Percentiles rank a stretch among this genome's conserved stretches.
These are phyloP conservation scores for Recurvomyces mirabilis DNA, from an alignment of 495 filamentous ascomycete genomes.

Conservation along the genomic window DNA sequence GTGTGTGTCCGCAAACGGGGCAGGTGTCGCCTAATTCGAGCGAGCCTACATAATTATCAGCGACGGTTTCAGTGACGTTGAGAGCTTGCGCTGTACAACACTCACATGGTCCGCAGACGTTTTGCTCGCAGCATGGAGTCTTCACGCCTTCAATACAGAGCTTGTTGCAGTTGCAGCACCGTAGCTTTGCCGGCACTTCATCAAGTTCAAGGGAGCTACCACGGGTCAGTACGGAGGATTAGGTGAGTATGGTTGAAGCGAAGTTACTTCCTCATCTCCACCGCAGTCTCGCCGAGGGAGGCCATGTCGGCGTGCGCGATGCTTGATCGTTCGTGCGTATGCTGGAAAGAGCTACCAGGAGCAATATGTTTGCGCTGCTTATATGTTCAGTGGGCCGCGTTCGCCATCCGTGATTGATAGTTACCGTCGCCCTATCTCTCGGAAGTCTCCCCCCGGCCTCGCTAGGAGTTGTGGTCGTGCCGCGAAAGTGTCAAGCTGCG, in stretches of 20 bases:
- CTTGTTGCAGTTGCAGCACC: constrained; percentile 85
- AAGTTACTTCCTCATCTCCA: constrained; percentile 14
- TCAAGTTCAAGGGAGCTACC: constrained; percentile 65
- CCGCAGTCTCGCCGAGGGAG: neutral
- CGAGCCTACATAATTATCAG: constrained; percentile 8
- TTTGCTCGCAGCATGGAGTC: constrained; percentile 88
- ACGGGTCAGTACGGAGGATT: neutral
- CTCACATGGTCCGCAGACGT: constrained; percentile 86
- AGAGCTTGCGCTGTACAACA: too few relatives aligned
- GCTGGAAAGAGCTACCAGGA: too few relatives aligned
- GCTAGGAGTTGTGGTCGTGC: too few relatives aligned
- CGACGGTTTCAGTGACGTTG: neutral
- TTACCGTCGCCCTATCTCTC: too few relatives aligned
- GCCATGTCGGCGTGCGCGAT: constrained; percentile 13
- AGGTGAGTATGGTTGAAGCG: neutral
- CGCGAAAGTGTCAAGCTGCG: too few relatives aligned
- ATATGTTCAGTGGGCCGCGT: too few relatives aligned
- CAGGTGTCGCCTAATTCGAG: constrained; percentile 51
- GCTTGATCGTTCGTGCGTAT: too few relatives aligned
- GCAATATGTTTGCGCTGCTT: too few relatives aligned
- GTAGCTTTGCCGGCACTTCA: constrained; percentile 85
- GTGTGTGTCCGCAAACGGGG: constrained; percentile 84
- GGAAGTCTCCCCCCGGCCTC: too few relatives aligned
- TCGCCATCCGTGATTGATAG: too few relatives aligned
- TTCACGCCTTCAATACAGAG: constrained; percentile 85